Conservation (phyloP, 331 rosid genomes). For the Erythrophleum ivorense region DNA sequence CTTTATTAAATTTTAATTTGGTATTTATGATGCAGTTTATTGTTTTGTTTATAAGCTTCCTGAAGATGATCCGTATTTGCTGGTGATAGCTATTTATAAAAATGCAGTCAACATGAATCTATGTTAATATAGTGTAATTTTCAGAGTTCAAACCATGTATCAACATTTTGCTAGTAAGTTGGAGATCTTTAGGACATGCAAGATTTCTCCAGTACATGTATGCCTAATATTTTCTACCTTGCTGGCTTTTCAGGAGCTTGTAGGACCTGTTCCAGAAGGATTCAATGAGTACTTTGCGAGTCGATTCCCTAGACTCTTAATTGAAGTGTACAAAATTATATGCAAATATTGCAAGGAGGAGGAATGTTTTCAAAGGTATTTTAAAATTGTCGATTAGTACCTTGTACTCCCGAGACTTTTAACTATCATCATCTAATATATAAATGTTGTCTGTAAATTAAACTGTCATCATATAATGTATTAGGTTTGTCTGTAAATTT, state of each 20-base stretch:
- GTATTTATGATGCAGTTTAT: no score
- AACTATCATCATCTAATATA: not conserved
- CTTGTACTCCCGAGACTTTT: constrained; percentile 1
- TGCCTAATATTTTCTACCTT: constrained; percentile 18
- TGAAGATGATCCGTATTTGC: no score
- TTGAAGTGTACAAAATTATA: constrained; percentile 65
- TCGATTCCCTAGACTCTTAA: constrained; percentile 70
- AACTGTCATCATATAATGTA: not conserved
- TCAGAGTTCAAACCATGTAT: no score
- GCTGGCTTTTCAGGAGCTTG: constrained; percentile 61
- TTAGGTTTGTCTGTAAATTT: not conserved
- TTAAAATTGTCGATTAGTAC: constrained; percentile 43
- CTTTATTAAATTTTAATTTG: no score
- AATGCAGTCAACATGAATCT: no score
- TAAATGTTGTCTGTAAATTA: not conserved
- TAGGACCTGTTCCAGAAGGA: constrained; percentile 73
- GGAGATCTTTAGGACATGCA: constrained; percentile 16
- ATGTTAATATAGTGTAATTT: no score
- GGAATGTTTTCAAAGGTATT: constrained; percentile 58
- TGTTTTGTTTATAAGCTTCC: no score
- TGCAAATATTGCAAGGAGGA: constrained; percentile 56
- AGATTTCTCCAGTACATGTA: not conserved
- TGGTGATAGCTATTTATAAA: no score
- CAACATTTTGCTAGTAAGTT: not conserved
- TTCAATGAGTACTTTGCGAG: constrained; percentile 61